These are phyloP conservation scores for Boletus coffeatus DNA, from an alignment of 1,284 basidiomycete genomes.

Conservation along the genomic window DNA sequence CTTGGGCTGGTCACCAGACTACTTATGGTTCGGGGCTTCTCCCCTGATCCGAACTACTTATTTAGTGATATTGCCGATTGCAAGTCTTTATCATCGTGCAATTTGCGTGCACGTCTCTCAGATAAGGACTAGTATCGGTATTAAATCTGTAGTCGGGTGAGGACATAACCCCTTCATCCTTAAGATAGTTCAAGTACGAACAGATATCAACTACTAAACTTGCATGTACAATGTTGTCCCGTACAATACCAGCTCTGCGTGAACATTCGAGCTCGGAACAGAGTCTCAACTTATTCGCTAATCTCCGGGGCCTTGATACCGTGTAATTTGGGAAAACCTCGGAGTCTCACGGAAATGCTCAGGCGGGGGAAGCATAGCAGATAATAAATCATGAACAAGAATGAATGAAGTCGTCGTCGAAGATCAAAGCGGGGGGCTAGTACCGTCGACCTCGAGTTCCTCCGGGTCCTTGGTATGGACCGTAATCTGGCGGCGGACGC, in stretches of 20 bases:
- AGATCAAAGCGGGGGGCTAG: slow-evolving; percentile 13
- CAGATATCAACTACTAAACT: background rate
- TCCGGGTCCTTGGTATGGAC: slow-evolving; percentile 61
- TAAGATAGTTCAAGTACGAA: background rate
- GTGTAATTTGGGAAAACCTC: slow-evolving; percentile 1
- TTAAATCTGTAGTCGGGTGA: background rate
- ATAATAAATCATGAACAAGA: slow-evolving; percentile 24
- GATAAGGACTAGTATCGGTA: background rate
- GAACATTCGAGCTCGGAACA: background rate
- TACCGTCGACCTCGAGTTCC: slow-evolving; percentile 33
- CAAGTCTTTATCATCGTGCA: background rate
- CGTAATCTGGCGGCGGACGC: slow-evolving; percentile 64
- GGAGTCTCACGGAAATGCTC: slow-evolving; percentile 2
- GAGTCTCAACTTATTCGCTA: background rate
- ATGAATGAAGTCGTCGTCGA: background rate
- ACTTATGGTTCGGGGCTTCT: too few species aligned
- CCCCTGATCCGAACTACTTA: too few species aligned
- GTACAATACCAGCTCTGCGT: background rate
- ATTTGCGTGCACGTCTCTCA: background rate
- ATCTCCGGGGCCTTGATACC: background rate
- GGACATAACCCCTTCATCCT: background rate
- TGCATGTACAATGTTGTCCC: background rate
- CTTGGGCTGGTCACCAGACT: too few species aligned
- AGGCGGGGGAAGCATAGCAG: slow-evolving; percentile 1
- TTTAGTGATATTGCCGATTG: background rate